These are phyloP conservation scores for Xylaria hypoxylon DNA, from an alignment of 2,329 filamentous ascomycete genomes.

Conservation along the genomic window DNA sequence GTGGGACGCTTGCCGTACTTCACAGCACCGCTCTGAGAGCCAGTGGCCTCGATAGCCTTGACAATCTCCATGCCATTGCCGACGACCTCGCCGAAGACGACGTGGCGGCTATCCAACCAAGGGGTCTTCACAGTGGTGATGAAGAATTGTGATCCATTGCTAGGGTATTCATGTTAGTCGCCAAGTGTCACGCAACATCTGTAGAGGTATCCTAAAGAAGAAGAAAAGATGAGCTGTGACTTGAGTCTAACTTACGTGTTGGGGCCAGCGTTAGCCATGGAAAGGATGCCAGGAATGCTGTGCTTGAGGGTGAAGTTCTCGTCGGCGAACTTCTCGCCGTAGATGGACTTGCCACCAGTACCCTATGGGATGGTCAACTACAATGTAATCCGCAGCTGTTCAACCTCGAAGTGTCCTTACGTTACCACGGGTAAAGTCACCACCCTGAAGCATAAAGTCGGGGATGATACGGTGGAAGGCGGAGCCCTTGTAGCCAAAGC, in stretches of 20 bases:
- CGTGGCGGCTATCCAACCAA: constrained; percentile 86
- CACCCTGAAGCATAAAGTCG: constrained; percentile 94
- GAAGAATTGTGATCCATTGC: constrained; percentile 99
- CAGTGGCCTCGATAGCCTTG: constrained; percentile 71
- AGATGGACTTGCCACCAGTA: constrained; percentile 93
- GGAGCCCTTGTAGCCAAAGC: constrained; percentile 84
- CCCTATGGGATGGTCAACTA: constrained; percentile 65
- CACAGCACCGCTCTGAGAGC: constrained; percentile 65
- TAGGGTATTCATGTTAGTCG: constrained; percentile 55
- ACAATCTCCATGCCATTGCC: constrained; percentile 64
- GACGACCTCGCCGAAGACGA: constrained; percentile 83
- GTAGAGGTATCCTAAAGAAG: constrained; percentile 6
- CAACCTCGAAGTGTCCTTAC: constrained; percentile 66
- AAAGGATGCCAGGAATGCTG: constrained; percentile 80
- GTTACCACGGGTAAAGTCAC: constrained; percentile 93
- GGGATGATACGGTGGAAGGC: constrained; percentile 94
- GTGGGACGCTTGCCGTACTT: constrained; percentile 68
- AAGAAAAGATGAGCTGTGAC: neutral
- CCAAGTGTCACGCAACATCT: neutral
- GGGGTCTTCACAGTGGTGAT: constrained; percentile 91
- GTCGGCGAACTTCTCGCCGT: constrained; percentile 92
- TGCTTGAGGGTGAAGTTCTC: constrained; percentile 90
- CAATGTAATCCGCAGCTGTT: neutral
- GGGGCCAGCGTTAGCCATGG: constrained; percentile 94
- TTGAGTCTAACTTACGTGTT: constrained; percentile 76